A percentile compares a stretch with the other conserved stretches of the same genome.
These are phyloP conservation scores for Pestalotiopsis sp. DNA, from an alignment of 2,329 filamentous ascomycete genomes.

Conservation along the genomic window DNA sequence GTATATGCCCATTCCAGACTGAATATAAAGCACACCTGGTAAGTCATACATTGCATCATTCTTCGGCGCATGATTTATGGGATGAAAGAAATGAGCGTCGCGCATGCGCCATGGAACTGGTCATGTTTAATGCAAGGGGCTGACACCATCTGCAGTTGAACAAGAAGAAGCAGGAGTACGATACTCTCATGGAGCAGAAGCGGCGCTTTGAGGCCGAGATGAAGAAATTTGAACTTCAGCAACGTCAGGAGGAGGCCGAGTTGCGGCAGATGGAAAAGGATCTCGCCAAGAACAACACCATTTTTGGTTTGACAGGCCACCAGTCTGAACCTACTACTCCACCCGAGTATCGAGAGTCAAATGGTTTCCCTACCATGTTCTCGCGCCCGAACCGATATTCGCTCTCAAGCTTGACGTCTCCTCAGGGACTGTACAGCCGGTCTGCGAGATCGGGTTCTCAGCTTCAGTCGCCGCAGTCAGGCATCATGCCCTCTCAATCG, in stretches of 20 bases:
- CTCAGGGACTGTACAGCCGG: slow-evolving; percentile 74
- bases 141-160: slow-evolving; percentile 69
- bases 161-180: slow-evolving; percentile 91
- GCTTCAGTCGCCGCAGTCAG: slow-evolving; percentile 75
- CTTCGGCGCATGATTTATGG: slow-evolving; percentile 13
- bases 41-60: slow-evolving; percentile 39
- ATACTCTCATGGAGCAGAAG: slow-evolving; percentile 86
- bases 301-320: slow-evolving; percentile 64
- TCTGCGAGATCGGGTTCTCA: slow-evolving; percentile 78
- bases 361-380: slow-evolving; percentile 77
- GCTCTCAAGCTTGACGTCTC: slow-evolving; percentile 82
- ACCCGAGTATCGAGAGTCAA: slow-evolving; percentile 82
- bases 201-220: slow-evolving; percentile 91
- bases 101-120: slow-evolving; percentile 6
- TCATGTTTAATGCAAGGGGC: slow-evolving; percentile 17
- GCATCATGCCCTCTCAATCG: slow-evolving; percentile 51
- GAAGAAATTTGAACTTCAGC: slow-evolving; percentile 84
- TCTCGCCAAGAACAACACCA: slow-evolving; percentile 56
- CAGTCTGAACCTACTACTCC: slow-evolving; percentile 96
- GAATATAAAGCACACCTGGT: slow-evolving; percentile 68
- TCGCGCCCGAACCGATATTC: slow-evolving; percentile 88
- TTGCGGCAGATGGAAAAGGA: slow-evolving; percentile 85
- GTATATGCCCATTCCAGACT: slow-evolving; percentile 22
- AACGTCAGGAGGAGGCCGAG: slow-evolving; percentile 81
- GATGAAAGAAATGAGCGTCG: slow-evolving; percentile 3